phyloP scores from a whole-genome alignment of 805 yeast species.

The Blastobotrys americana region DNA sequence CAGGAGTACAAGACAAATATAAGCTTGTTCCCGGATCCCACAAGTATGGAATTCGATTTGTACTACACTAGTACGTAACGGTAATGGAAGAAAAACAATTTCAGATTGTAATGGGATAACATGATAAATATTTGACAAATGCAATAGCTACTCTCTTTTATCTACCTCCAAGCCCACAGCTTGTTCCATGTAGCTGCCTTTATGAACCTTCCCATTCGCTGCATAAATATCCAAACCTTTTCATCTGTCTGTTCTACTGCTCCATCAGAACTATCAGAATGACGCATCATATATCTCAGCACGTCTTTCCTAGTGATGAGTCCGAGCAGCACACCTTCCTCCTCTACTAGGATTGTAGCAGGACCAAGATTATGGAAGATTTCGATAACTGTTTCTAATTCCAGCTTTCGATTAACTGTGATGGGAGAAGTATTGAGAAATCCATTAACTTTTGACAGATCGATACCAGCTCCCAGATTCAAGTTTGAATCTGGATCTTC shows the following conservation, averaged over 20 bases:
- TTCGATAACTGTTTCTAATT: slow-evolving; percentile 56
- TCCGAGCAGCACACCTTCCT: slow-evolving; percentile 49
- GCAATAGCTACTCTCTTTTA: too few relatives aligned
- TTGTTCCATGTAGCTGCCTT: not conserved
- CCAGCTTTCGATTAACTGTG: slow-evolving; percentile 44
- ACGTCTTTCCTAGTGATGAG: slow-evolving; percentile 82
- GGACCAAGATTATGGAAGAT: slow-evolving; percentile 79
- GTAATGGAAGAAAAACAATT: too few relatives aligned
- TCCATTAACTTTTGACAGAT: slow-evolving; percentile 7
- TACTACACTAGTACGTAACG: not conserved
- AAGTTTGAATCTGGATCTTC: slow-evolving; percentile 17
- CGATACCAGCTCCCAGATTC: not conserved
- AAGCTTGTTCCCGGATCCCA: slow-evolving; percentile 2
- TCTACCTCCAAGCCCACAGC: not conserved
- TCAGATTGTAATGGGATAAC: too few relatives aligned
- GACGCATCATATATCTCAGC: slow-evolving; percentile 38
- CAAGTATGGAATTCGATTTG: not conserved
- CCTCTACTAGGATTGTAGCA: slow-evolving; percentile 57
- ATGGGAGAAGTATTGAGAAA: slow-evolving; percentile 55
- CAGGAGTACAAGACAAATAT: slow-evolving; percentile 21
- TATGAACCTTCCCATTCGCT: slow-evolving; percentile 3
- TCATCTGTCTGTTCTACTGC: slow-evolving; percentile 19
- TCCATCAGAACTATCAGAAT: slow-evolving; percentile 3
- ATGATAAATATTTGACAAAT: too few relatives aligned
- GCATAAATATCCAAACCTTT: slow-evolving; percentile 17